These are phyloP conservation scores for Holtermanniella nyarrowii DNA, from an alignment of 768 basidiomycete genomes.

Conservation along the genomic window DNA sequence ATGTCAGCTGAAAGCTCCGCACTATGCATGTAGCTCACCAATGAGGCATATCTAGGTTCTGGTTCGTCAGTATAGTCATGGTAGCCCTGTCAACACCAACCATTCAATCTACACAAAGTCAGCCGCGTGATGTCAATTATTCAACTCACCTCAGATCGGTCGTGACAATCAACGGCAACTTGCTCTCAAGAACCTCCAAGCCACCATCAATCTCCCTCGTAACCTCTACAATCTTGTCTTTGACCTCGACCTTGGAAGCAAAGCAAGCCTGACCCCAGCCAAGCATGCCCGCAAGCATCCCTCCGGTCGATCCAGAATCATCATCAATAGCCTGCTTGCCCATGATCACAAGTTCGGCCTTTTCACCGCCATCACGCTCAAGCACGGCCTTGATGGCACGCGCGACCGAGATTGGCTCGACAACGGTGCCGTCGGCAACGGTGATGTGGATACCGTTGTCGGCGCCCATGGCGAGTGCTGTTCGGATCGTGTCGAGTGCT, in stretches of 20 bases:
- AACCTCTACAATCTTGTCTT: slow-evolving; percentile 57
- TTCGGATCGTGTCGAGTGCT: slow-evolving; percentile 77
- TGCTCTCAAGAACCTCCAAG: slow-evolving; percentile 65
- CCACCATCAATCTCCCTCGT: slow-evolving; percentile 93
- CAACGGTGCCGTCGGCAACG: slow-evolving; percentile 56
- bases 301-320: slow-evolving; percentile 88
- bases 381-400: slow-evolving; percentile 72
- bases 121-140: neutral
- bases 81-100: slow-evolving; percentile 41
- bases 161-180: slow-evolving; percentile 74
- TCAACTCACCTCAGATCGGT: slow-evolving; percentile 73
- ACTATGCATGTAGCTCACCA: slow-evolving; percentile 39
- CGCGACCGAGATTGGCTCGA: slow-evolving; percentile 86
- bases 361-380: slow-evolving; percentile 46
- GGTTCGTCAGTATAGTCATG: neutral
- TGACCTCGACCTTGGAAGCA: slow-evolving; percentile 70
- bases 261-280: slow-evolving; percentile 92
- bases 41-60: slow-evolving; percentile 96
- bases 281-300: slow-evolving; percentile 89
- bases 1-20: neutral
- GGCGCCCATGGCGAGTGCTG: slow-evolving; percentile 95
- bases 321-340: slow-evolving; percentile 99
- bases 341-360: slow-evolving; percentile 78
- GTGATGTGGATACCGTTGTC: slow-evolving; percentile 88
- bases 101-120: slow-evolving; percentile 65